Evolutionary conservation across 352 stramenopile genomes (phyloP).

Genomic region (Globisporangium rhizosaccharum): DNA sequence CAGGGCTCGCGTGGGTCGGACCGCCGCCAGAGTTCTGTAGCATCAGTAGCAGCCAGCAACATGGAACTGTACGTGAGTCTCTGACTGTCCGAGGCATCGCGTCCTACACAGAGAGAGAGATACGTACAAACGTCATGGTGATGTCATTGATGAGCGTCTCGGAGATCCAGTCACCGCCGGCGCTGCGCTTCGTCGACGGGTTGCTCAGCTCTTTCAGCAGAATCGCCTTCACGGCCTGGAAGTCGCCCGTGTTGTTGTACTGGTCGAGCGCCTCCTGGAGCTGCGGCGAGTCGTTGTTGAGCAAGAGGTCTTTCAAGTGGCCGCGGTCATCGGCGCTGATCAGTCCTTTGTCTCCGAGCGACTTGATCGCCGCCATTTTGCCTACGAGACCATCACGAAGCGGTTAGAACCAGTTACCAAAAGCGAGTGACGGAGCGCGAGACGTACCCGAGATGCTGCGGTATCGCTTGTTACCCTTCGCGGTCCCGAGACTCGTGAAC

Average conservation of each 20-base stretch:
- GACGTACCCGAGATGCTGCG: conserved; percentile 47
- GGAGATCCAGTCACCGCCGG: conserved; percentile 62
- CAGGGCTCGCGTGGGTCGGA: conserved; percentile 1
- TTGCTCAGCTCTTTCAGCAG: conserved; percentile 59
- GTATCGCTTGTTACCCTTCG: conserved; percentile 65
- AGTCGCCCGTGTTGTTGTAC: conserved; percentile 76
- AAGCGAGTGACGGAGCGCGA: conserved; percentile 1
- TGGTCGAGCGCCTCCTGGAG: conserved; percentile 69
- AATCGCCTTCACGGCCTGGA: conserved; percentile 66
- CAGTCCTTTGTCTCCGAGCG: conserved; percentile 60
- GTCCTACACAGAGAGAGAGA: no score
- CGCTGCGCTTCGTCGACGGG: conserved; percentile 61
- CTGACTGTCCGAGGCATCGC: background rate
- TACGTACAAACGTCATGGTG: conserved; percentile 46
- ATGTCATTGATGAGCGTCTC: conserved; percentile 78
- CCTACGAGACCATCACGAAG: conserved; percentile 11
- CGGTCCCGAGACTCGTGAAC: conserved; percentile 24
- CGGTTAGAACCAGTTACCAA: background rate
- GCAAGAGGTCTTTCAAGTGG: conserved; percentile 67
- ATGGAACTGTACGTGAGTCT: background rate
- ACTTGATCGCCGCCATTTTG: conserved; percentile 84
- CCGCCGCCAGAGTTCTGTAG: conserved; percentile 5
- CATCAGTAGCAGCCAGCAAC: background rate
- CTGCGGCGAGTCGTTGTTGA: conserved; percentile 73
- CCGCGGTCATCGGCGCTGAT: conserved; percentile 66